These are phyloP conservation scores for Quercus alba DNA, from an alignment of 306 rosid genomes.

Conservation along the genomic window DNA sequence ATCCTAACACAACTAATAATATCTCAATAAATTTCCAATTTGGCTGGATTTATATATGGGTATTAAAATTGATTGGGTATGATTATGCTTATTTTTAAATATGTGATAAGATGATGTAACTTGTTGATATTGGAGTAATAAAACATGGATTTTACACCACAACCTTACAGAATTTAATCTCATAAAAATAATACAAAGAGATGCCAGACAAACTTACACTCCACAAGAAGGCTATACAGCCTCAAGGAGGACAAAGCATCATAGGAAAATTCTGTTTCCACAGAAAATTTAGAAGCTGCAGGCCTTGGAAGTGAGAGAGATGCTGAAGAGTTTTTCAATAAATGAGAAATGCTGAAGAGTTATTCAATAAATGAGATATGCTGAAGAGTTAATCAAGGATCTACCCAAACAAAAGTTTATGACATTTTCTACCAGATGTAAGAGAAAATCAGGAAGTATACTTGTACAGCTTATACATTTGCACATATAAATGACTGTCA, in stretches of 20 bases:
- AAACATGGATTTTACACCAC: too few species aligned
- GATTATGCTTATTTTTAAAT: too few species aligned
- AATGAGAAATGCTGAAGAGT: constrained; percentile 67
- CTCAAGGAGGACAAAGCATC: constrained; percentile 84
- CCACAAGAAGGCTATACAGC: constrained; percentile 89
- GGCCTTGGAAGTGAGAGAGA: constrained; percentile 79
- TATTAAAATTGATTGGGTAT: too few species aligned
- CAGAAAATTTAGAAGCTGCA: constrained; percentile 51
- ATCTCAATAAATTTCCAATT: too few species aligned
- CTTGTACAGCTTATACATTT: background rate
- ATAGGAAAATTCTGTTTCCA: constrained; percentile 73
- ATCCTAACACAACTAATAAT: too few species aligned
- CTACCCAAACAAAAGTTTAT: constrained; percentile 35
- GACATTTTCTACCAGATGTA: constrained; percentile 7
- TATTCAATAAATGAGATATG: constrained; percentile 66
- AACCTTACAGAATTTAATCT: too few species aligned
- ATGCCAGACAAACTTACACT: constrained; percentile 57
- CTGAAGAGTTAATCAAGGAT: constrained; percentile 89
- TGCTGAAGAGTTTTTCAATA: too few species aligned
- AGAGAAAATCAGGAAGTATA: constrained; percentile 14
- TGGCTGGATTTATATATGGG: too few species aligned
- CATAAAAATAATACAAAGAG: constrained; percentile 7
- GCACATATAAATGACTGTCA: background rate
- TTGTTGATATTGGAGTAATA: rapidly evolving
- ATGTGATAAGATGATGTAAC: too few species aligned